Evolutionary conservation across 768 basidiomycete species (phyloP).

Genomic region (Thelephora aurantiotincta): DNA sequence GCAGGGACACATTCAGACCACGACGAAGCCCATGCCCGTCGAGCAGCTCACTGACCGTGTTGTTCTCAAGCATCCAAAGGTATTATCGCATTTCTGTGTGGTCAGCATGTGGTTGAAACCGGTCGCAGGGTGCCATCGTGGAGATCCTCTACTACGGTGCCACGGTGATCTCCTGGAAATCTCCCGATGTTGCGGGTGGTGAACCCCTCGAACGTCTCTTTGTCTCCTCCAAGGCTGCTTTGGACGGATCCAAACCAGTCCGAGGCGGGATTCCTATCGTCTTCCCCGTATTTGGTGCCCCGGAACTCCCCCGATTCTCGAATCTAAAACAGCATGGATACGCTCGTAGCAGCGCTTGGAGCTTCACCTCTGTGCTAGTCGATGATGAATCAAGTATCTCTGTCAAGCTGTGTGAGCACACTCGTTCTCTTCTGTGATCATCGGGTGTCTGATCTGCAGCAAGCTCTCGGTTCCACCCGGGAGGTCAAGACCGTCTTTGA

Average conservation of each 20-base stretch:
- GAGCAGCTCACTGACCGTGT: slow-evolving; percentile 28
- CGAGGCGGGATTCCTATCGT: slow-evolving; percentile 46
- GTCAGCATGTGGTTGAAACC: background rate
- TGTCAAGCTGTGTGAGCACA: slow-evolving; percentile 56
- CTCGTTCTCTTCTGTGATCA: background rate
- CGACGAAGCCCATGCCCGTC: slow-evolving; percentile 35
- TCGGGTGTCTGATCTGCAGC: background rate
- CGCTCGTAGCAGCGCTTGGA: slow-evolving; percentile 69
- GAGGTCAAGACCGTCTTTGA: slow-evolving; percentile 45
- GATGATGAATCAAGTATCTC: slow-evolving; percentile 62
- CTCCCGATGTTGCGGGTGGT: slow-evolving; percentile 19
- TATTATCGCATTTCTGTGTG: slow-evolving; percentile 10
- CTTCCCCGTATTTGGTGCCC: slow-evolving; percentile 85
- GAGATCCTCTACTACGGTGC: slow-evolving; percentile 73
- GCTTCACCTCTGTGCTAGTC: slow-evolving; percentile 43
- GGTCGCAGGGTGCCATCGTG: slow-evolving; percentile 42
- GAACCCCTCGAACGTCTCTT: slow-evolving; percentile 58
- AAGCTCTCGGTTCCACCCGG: slow-evolving; percentile 52
- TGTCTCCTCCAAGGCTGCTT: slow-evolving; percentile 60
- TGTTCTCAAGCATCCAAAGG: slow-evolving; percentile 51
- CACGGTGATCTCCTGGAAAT: slow-evolving; percentile 79
- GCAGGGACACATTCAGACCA: background rate
- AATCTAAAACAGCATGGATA: slow-evolving; percentile 83
- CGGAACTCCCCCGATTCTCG: slow-evolving; percentile 56
- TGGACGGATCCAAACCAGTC: slow-evolving; percentile 73